Evolutionary conservation across 2,329 filamentous ascomycete species (phyloP).

Genomic region (Xylaria sp.): DNA sequence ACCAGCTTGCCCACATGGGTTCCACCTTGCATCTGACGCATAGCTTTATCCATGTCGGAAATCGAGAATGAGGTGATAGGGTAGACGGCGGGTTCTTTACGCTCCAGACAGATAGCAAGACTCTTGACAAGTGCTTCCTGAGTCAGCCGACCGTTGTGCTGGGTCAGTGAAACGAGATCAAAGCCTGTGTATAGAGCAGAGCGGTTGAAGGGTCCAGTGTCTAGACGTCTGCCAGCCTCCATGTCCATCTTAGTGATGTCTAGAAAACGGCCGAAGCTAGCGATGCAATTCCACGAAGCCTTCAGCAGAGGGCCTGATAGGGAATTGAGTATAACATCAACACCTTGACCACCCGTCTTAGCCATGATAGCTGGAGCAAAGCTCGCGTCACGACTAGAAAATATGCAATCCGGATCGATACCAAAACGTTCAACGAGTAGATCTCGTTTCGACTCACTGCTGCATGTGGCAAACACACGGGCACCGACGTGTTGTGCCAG

Average conservation of each 20-base stretch:
- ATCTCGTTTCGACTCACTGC: slow-evolving; percentile 53
- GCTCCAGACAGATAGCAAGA: slow-evolving; percentile 36
- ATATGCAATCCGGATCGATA: slow-evolving; percentile 52
- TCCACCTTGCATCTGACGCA: slow-evolving; percentile 53
- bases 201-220: background rate
- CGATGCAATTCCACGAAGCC: slow-evolving; percentile 57
- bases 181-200: background rate
- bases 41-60: slow-evolving; percentile 48
- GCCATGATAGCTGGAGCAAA: slow-evolving; percentile 49
- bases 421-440: slow-evolving; percentile 52
- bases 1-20: slow-evolving; percentile 18
- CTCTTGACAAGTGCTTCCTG: background rate
- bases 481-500: slow-evolving; percentile 53
- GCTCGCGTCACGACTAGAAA: slow-evolving; percentile 48
- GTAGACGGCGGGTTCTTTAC: no score
- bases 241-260: slow-evolving; percentile 53
- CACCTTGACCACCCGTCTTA: slow-evolving; percentile 47
- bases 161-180: background rate
- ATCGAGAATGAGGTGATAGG: slow-evolving; percentile 41
- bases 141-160: background rate
- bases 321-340: slow-evolving; percentile 55
- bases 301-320: slow-evolving; percentile 54
- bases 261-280: slow-evolving; percentile 57
- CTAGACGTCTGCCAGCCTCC: background rate
- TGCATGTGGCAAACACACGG: slow-evolving; percentile 56